phyloP scores from a whole-genome alignment of 306 rosid genomes.

The Adenanthera pavonina region DNA sequence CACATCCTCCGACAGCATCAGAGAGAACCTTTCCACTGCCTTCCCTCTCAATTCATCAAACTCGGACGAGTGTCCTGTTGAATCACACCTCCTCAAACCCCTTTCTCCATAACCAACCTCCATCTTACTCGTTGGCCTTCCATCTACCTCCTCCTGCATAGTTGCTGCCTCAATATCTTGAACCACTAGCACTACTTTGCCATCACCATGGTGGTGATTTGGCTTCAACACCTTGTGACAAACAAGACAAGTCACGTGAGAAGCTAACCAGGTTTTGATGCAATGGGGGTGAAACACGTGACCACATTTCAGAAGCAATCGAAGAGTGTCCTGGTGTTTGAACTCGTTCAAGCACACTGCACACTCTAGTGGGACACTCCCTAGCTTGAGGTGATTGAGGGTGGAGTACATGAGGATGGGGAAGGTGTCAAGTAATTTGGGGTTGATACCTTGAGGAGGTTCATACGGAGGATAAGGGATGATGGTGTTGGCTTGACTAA shows the following conservation, averaged over 20 bases:
- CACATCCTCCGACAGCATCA: slow-evolving; percentile 48
- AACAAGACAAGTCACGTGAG: slow-evolving; percentile 63
- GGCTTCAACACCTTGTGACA: slow-evolving; percentile 49
- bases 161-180: not conserved
- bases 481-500: not conserved
- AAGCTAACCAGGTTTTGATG: slow-evolving; percentile 59
- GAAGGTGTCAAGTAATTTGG: slow-evolving; percentile 43
- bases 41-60: slow-evolving; percentile 27
- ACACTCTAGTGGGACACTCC: slow-evolving; percentile 48
- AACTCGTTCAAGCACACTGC: slow-evolving; percentile 70
- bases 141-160: not conserved
- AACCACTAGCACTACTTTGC: not conserved
- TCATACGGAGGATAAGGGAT: not conserved
- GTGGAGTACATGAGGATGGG: slow-evolving; percentile 55
- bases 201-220: not conserved
- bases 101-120: not conserved
- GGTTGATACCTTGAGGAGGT: slow-evolving; percentile 34
- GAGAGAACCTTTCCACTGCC: slow-evolving; percentile 42
- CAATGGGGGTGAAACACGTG: slow-evolving; percentile 66
- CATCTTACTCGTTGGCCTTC: not conserved
- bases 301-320: not conserved
- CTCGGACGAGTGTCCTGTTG: slow-evolving; percentile 29
- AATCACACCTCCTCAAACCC: slow-evolving; percentile 44
- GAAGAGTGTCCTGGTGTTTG: slow-evolving; percentile 49
- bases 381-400: slow-evolving; percentile 44